Evolutionary conservation across 768 basidiomycete genomes (phyloP), one percentile per base, ranked within the genome.

Genomic region (Hygrophorus pudorinus): DNA sequence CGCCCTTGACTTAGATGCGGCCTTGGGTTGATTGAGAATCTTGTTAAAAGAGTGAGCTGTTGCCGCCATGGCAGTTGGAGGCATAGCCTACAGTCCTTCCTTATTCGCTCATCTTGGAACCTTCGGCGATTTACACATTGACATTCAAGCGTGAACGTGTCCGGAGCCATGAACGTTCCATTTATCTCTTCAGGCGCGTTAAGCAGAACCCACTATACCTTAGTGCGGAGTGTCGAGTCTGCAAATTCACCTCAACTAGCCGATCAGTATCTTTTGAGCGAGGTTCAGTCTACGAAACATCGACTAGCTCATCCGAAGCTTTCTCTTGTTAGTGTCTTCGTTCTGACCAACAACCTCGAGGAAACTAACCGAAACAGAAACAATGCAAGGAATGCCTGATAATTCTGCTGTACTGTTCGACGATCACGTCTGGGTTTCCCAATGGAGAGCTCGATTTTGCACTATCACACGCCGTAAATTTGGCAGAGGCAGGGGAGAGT

Each of bases 11-110:
- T 78, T 84, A 5, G 83, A 78, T 6, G 73, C 65, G 6, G 64
- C 59, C 56, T 78, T 85, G 45, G 84, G 73, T 50, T 81, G 81
- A 51, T 73, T 79, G 33, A 91, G 68, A 33, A 89, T 74, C 56
- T 88, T 90, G 62, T 78, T 83, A 61, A 89, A 88, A 14, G 85
- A 79, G 54, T 85, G 82, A 30, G 81, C 78, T 8, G 76, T 71
- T 28, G 66, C 57, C 21, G 49, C 53, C 33, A 60, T 51, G 29
- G 64, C 20, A 46, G 47, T 41, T 50, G 49, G 44, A 17, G 33
- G 9, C 33, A 35, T 35, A 35, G 33, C 33, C 4, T 3, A 35
- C 3, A 5, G 3, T 35, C 9, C 9, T n/a, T 35, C n/a, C n/a
- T 35, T 35, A 35, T 35, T 35, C 5, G 17, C 33, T 24, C 24